These are phyloP conservation scores for Lumnitzera littorea DNA, from an alignment of 345 rosid species.

Conservation along the genomic window DNA sequence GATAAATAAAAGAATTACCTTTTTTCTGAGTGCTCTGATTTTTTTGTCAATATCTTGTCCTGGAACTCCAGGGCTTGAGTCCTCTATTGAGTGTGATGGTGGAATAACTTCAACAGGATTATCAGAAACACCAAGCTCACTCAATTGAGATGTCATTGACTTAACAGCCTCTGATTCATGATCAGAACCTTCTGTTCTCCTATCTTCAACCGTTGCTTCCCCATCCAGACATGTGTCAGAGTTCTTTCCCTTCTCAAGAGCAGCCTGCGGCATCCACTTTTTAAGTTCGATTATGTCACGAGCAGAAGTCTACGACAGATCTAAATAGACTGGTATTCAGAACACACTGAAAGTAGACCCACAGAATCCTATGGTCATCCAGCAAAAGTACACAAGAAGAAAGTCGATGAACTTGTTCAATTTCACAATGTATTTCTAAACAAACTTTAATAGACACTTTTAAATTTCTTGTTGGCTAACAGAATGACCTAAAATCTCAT, in stretches of 20 bases:
- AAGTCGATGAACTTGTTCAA: no score
- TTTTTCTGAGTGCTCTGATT: constrained; percentile 84
- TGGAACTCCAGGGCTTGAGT: constrained; percentile 26
- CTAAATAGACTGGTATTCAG: no score
- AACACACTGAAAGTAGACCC: no score
- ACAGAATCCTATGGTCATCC: no score
- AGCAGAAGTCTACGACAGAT: no score
- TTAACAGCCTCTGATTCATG: constrained; percentile 36
- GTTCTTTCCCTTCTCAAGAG: constrained; percentile 56
- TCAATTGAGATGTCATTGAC: constrained; percentile 58
- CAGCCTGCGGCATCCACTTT: constrained; percentile 36
- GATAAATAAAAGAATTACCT: constrained; percentile 35
- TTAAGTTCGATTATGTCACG: no score
- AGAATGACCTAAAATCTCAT: no score
- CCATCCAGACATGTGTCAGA: constrained; percentile 34
- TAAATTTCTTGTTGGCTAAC: no score
- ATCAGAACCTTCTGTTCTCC: constrained; percentile 15
- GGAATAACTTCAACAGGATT: constrained; percentile 22
- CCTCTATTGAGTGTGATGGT: constrained; percentile 31
- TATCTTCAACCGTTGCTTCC: constrained; percentile 30
- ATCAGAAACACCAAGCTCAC: constrained; percentile 52
- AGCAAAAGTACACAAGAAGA: no score
- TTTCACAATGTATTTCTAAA: no score
- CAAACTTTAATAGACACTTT: no score
- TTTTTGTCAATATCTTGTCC: constrained; percentile 65